Conservation (phyloP, 148 eudicot genomes). For the Gaultheria prostrata region DNA sequence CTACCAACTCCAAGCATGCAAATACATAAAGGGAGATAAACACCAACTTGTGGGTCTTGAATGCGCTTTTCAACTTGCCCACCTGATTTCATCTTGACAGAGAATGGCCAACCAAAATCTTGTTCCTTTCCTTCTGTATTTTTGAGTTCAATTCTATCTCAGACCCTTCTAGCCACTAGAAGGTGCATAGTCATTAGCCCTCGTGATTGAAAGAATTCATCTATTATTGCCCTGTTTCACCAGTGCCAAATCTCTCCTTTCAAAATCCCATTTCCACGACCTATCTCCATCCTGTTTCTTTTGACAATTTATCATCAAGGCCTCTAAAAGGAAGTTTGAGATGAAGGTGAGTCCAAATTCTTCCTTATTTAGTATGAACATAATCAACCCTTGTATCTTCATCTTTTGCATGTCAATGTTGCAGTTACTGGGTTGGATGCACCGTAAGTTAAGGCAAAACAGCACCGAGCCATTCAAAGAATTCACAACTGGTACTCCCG, state of each 20-base stretch:
- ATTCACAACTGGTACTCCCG: conserved; percentile 42
- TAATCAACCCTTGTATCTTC: conserved; percentile 7
- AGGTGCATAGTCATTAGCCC: conserved; percentile 10
- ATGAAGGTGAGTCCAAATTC: conserved; percentile 37
- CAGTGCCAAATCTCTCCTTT: conserved; percentile 6
- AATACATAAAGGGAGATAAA: not conserved
- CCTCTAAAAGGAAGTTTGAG: conserved; percentile 18
- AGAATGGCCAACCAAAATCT: conserved; percentile 30
- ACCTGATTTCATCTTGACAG: conserved; percentile 25
- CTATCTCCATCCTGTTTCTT: conserved; percentile 17
- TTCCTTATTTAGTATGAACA: not conserved
- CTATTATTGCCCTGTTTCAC: conserved; percentile 16
- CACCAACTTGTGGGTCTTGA: conserved; percentile 32
- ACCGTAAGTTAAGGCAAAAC: conserved; percentile 45
- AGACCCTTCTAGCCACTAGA: conserved; percentile 24
- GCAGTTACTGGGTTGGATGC: conserved; percentile 82
- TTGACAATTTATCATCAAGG: not conserved
- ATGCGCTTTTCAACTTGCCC: conserved; percentile 21
- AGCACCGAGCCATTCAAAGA: conserved; percentile 34
- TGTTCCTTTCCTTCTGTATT: conserved; percentile 32
- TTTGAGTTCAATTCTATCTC: conserved; percentile 21
- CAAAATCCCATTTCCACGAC: conserved; percentile 2
- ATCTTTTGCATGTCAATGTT: conserved; percentile 23
- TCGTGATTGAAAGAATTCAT: conserved; percentile 2
- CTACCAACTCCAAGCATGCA: conserved; percentile 21